phyloP scores from a whole-genome alignment of 2,329 filamentous ascomycete species.

The Acephala macrosclerotiorum region DNA sequence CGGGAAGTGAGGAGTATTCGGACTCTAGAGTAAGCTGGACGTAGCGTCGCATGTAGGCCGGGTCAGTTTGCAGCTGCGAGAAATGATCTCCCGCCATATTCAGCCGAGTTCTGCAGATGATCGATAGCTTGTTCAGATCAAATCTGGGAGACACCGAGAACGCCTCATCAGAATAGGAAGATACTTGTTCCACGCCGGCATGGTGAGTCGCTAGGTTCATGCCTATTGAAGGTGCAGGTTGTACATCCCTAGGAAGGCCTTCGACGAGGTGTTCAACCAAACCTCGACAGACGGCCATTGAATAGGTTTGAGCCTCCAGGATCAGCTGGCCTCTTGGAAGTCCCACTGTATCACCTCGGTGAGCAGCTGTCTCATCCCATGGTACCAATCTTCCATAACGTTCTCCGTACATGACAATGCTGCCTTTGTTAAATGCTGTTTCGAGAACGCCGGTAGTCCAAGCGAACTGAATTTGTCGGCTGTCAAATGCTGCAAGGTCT shows the following conservation, averaged over 20 bases:
- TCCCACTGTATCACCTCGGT: conserved; percentile 11
- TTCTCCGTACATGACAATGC: conserved; percentile 17
- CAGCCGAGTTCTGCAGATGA: conserved; percentile 9
- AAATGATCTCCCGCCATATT: conserved; percentile 19
- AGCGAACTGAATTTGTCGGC: not conserved
- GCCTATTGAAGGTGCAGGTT: not conserved
- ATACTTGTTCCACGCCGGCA: not conserved
- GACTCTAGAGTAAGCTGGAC: not conserved
- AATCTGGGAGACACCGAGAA: conserved; percentile 21
- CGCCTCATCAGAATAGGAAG: conserved; percentile 16
- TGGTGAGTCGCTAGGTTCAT: too few species aligned
- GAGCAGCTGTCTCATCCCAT: conserved; percentile 9
- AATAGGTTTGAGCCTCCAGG: conserved; percentile 11
- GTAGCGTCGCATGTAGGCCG: conserved; percentile 12
- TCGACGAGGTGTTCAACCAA: not conserved
- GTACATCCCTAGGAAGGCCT: not conserved
- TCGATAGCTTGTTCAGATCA: conserved; percentile 6
- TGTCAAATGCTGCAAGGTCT: conserved; percentile 16
- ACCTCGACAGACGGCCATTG: not conserved
- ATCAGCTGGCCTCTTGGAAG: conserved; percentile 17
- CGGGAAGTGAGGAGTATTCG: not conserved
- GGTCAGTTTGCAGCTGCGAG: conserved; percentile 22
- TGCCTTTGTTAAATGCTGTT: conserved; percentile 1
- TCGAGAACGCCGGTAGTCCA: conserved; percentile 12
- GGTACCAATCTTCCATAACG: conserved; percentile 14